These are phyloP conservation scores for Penicillium longicatenatum DNA, from an alignment of 495 filamentous ascomycete species.

Conservation along the genomic window DNA sequence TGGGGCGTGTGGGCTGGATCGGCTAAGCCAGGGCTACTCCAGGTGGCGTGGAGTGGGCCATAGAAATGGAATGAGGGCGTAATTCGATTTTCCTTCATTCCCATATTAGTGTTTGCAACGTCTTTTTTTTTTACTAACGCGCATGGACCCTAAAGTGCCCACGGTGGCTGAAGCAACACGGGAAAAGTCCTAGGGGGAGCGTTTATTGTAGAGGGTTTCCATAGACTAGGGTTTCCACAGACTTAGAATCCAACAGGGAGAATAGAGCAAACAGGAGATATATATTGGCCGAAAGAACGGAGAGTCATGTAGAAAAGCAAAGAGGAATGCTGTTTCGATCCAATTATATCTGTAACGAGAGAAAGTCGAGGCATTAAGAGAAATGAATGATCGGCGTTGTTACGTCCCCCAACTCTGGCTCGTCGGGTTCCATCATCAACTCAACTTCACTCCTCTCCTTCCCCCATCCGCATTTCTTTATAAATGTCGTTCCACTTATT, in stretches of 20 bases:
- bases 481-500: constrained; percentile 16
- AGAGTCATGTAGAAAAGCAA: background rate
- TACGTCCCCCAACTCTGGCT: constrained; percentile 9
- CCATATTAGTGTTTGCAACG: background rate
- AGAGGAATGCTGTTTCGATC: too few relatives aligned
- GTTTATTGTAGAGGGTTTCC: background rate
- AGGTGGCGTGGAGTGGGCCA: background rate
- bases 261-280: background rate
- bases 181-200: background rate
- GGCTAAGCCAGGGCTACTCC: constrained; percentile 8
- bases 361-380: background rate
- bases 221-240: background rate
- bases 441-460: constrained; percentile 15
- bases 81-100: background rate
- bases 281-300: background rate
- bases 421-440: constrained; percentile 20
- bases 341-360: background rate
- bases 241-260: background rate
- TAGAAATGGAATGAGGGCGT: background rate
- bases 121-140: background rate
- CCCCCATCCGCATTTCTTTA: background rate
- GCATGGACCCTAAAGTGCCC: background rate
- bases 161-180: background rate
- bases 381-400: constrained; percentile 10
- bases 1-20: constrained; percentile 2